Evolutionary conservation across 768 basidiomycete genomes (phyloP).

Genomic region (Lactifluus subvellereus): DNA sequence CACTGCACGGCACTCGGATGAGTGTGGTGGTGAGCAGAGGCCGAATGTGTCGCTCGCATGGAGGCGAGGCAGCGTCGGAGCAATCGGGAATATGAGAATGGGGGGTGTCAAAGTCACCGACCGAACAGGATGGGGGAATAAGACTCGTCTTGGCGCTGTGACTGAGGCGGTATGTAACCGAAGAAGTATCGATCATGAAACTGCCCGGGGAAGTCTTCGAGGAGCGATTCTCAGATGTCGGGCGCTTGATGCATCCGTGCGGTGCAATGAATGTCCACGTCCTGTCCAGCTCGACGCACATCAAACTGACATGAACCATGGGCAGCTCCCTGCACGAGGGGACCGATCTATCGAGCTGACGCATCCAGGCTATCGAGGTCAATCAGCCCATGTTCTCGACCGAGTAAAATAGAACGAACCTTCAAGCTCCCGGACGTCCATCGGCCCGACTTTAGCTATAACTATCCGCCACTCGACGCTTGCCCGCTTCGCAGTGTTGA

Average conservation of each 20-base stretch:
- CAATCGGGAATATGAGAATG: slow-evolving; percentile 34
- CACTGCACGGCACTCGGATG: slow-evolving; percentile 46
- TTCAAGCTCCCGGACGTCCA: slow-evolving; percentile 54
- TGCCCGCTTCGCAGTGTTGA: slow-evolving; percentile 54
- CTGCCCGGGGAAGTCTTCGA: slow-evolving; percentile 32
- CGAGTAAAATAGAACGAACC: slow-evolving; percentile 40
- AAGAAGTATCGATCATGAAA: slow-evolving; percentile 41
- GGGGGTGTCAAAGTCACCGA: slow-evolving; percentile 27
- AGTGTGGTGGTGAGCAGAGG: slow-evolving; percentile 56
- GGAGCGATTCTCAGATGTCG: slow-evolving; percentile 29
- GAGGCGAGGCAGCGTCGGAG: slow-evolving; percentile 31
- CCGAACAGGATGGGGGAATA: not conserved
- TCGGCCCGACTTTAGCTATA: slow-evolving; percentile 59
- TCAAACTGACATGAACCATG: slow-evolving; percentile 53
- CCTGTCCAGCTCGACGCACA: slow-evolving; percentile 53
- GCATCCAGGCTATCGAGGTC: slow-evolving; percentile 57
- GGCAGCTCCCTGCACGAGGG: slow-evolving; percentile 38
- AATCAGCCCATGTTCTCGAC: not conserved
- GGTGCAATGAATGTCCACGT: slow-evolving; percentile 53
- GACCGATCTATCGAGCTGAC: slow-evolving; percentile 41
- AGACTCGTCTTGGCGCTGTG: slow-evolving; percentile 8
- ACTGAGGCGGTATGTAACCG: slow-evolving; percentile 18
- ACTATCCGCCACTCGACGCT: slow-evolving; percentile 79
- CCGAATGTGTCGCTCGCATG: slow-evolving; percentile 35
- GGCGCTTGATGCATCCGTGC: slow-evolving; percentile 23